These are phyloP conservation scores for Tetrapyrgos nigripes DNA, from an alignment of 1,284 basidiomycete species.

Conservation along the genomic window DNA sequence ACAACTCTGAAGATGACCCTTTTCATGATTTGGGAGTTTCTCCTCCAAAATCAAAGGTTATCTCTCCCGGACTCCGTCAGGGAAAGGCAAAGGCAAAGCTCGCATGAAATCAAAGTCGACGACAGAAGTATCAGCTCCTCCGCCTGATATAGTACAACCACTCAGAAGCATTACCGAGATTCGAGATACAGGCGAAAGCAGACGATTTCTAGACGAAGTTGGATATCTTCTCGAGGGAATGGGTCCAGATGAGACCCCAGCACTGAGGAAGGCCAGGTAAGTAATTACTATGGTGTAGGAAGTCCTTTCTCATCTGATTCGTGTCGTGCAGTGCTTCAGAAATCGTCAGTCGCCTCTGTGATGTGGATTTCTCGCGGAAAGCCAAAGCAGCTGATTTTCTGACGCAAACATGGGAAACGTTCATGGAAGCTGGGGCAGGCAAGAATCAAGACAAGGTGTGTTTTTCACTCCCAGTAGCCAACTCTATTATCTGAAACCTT, in stretches of 20 bases:
- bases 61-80: conserved; percentile 28
- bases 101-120: conserved; percentile 24
- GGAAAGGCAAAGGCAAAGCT: conserved; percentile 40
- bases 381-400: conserved; percentile 78
- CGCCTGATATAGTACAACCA: conserved; percentile 72
- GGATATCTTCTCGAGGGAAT: conserved; percentile 84
- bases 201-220: conserved; percentile 80
- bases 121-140: conserved; percentile 29
- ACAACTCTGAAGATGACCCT: conserved; percentile 74
- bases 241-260: conserved; percentile 53
- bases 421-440: conserved; percentile 63
- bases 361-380: conserved; percentile 73
- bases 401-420: conserved; percentile 66
- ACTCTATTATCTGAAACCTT: conserved; percentile 8
- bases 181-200: conserved; percentile 77
- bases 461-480: background rate
- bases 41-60: conserved; percentile 34
- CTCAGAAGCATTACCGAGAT: conserved; percentile 82
- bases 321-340: conserved; percentile 64
- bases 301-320: conserved; percentile 11
- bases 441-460: conserved; percentile 61
- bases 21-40: conserved; percentile 36
- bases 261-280: conserved; percentile 71
- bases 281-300: conserved; percentile 2
- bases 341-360: conserved; percentile 73